A percentile compares a stretch with the other conserved stretches of the same genome.
phyloP scores from a whole-genome alignment of 257 asterid genomes.

The Euphrasia confusa region DNA sequence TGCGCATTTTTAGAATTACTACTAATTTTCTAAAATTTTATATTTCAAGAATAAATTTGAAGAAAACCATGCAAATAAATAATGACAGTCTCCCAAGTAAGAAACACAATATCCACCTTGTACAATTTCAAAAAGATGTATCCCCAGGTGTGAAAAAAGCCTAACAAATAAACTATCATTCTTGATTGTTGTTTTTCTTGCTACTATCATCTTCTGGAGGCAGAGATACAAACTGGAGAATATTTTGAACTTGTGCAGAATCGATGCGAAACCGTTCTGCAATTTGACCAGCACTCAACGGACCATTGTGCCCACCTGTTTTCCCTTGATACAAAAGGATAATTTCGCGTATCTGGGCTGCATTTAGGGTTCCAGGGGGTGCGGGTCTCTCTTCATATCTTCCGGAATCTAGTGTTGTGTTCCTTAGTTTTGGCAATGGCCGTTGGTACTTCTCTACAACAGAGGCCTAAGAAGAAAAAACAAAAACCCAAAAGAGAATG shows the following conservation, averaged over 20 bases:
- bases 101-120: conserved; percentile 8
- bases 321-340: conserved; percentile 76
- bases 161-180: conserved; percentile 17
- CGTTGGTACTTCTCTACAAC: conserved; percentile 63
- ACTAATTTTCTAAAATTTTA: no score
- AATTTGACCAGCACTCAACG: conserved; percentile 52
- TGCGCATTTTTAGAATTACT: no score
- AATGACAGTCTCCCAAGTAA: background rate
- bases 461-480: conserved; percentile 50
- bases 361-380: conserved; percentile 76
- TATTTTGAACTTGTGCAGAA: conserved; percentile 55
- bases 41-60: background rate
- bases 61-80: background rate
- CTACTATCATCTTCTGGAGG: conserved; percentile 56
- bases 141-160: conserved; percentile 19
- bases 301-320: conserved; percentile 53
- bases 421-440: conserved; percentile 79
- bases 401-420: conserved; percentile 55
- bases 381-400: conserved; percentile 70
- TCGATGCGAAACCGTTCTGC: conserved; percentile 59
- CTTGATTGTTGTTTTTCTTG: conserved; percentile 34
- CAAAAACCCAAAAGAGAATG: conserved; percentile 16
- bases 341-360: conserved; percentile 61
- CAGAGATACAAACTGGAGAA: conserved; percentile 57
- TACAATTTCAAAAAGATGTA: conserved; percentile 20